These are phyloP conservation scores for Stromatinia cepivora DNA, from an alignment of 2,329 filamentous ascomycete species.

Conservation along the genomic window DNA sequence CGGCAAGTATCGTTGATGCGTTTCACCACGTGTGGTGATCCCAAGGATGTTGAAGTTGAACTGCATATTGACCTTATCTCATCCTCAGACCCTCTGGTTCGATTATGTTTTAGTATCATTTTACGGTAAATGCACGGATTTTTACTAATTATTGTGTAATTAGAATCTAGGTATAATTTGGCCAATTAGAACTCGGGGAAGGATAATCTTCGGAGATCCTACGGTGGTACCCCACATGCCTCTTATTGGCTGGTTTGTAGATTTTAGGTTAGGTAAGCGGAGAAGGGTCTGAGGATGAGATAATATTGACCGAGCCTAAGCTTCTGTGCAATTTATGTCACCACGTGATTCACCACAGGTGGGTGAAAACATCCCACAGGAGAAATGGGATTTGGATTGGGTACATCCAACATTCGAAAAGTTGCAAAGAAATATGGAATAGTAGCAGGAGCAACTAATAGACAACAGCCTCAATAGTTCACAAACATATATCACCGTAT, in stretches of 20 bases:
- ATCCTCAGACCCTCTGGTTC: no score
- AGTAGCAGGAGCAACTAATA: neutral
- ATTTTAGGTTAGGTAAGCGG: no score
- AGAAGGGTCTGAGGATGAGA: no score
- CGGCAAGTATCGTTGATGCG: constrained; percentile 17
- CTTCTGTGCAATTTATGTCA: neutral
- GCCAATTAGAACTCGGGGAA: no score
- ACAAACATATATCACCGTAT: neutral
- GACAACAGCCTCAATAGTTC: neutral
- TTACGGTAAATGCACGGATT: no score
- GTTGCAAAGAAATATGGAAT: neutral
- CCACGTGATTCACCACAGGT: constrained; percentile 8
- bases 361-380: neutral
- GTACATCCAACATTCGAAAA: neutral
- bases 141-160: no score
- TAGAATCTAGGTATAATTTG: no score
- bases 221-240: no score
- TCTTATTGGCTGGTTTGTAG: no score
- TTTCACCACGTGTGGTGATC: constrained; percentile 12
- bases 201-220: no score
- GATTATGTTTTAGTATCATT: no score
- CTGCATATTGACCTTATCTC: neutral
- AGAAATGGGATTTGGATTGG: neutral
- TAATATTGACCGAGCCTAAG: no score
- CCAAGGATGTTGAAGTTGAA: constrained; percentile 5